Conservation (phyloP, 257 asterid species). For the Fraxinus excelsior region DNA sequence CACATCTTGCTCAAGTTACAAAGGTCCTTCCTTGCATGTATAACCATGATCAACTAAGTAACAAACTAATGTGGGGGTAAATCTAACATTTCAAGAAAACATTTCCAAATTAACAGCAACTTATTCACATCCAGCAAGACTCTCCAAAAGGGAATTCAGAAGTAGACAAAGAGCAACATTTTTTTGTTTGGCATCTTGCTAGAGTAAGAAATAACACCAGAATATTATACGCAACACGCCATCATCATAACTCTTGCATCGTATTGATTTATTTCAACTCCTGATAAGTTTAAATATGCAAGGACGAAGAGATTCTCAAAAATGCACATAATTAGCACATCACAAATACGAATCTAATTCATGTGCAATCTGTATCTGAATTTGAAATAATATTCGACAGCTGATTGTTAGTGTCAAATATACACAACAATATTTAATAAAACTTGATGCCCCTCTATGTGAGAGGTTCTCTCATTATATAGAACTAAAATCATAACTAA, state of each 20-base stretch:
- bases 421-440: too few relatives aligned
- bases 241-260: background rate
- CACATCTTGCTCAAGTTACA: background rate
- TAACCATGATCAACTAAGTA: background rate
- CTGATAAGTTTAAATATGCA: background rate
- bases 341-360: background rate
- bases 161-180: background rate
- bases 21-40: background rate
- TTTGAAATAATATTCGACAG: background rate
- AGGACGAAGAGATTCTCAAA: background rate
- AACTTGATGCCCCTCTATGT: too few relatives aligned
- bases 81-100: background rate
- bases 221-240: background rate
- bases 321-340: background rate
- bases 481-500: too few relatives aligned
- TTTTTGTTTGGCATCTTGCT: background rate
- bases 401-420: too few relatives aligned
- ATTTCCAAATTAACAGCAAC: background rate
- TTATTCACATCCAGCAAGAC: background rate
- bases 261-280: background rate
- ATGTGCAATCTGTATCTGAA: conserved; percentile 3
- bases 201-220: background rate
- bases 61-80: background rate
- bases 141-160: background rate
- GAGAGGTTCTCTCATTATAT: too few relatives aligned